Evolutionary conservation across 495 filamentous ascomycete species (phyloP).

Genomic region (Neurospora terricola): DNA sequence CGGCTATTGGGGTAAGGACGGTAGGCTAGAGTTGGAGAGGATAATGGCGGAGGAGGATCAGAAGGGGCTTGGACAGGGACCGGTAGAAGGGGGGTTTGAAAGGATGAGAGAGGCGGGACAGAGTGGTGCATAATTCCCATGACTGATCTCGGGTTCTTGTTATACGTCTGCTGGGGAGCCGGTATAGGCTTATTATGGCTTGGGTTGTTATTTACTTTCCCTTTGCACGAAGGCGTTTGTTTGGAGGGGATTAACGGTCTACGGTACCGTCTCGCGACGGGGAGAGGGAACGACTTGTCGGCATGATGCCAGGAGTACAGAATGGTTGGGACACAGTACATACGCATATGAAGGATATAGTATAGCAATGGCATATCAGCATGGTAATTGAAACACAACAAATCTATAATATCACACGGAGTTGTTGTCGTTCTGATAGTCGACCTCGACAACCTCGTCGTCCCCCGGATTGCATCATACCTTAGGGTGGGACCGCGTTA

Average conservation of each 20-base stretch:
- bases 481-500: constrained; percentile 10
- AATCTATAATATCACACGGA: not conserved
- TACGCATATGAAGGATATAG: not conserved
- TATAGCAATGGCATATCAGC: not conserved
- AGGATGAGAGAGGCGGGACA: constrained; percentile 32
- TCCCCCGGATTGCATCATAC: constrained; percentile 10
- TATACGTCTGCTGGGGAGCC: not conserved
- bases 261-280: not conserved
- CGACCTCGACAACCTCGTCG: not conserved
- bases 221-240: not conserved
- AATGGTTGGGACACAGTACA: not conserved
- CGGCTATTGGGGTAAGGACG: constrained; percentile 40
- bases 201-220: not conserved
- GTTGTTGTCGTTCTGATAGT: not conserved
- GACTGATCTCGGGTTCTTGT: not conserved
- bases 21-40: constrained; percentile 43
- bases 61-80: constrained; percentile 9
- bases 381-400: not conserved
- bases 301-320: not conserved
- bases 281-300: not conserved
- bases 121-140: constrained; percentile 28
- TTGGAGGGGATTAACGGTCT: not conserved
- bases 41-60: constrained; percentile 44
- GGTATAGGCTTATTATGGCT: not conserved
- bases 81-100: constrained; percentile 20